phyloP scores from a whole-genome alignment of 768 basidiomycete species.

The Phanerochaete carnosa region DNA sequence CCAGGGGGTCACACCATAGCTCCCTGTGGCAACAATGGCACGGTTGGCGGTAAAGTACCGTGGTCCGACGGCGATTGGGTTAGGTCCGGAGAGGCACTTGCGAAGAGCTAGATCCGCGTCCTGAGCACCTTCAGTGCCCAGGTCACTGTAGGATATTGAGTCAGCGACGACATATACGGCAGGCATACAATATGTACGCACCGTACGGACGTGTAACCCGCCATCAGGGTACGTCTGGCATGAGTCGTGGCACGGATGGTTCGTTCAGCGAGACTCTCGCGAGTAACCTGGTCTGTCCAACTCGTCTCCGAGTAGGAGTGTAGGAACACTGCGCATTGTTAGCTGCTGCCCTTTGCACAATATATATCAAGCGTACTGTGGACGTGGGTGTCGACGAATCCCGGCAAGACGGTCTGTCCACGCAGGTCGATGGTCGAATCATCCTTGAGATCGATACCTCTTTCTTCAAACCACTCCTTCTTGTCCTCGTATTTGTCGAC shows the following conservation, averaged over 20 bases:
- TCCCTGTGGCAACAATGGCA: slow-evolving; percentile 59
- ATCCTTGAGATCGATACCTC: slow-evolving; percentile 6
- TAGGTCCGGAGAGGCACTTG: slow-evolving; percentile 46
- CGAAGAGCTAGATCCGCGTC: slow-evolving; percentile 59
- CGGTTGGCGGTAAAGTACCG: slow-evolving; percentile 58
- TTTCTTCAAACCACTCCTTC: neutral
- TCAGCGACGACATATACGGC: neutral
- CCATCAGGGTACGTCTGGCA: slow-evolving; percentile 52
- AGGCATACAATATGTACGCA: slow-evolving; percentile 17
- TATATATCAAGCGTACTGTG: slow-evolving; percentile 37
- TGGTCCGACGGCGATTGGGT: slow-evolving; percentile 55
- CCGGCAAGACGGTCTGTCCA: slow-evolving; percentile 48
- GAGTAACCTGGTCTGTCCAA: slow-evolving; percentile 61
- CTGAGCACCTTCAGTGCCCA: slow-evolving; percentile 66
- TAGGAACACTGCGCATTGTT: slow-evolving; percentile 44
- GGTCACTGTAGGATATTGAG: slow-evolving; percentile 39
- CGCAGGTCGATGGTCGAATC: slow-evolving; percentile 39
- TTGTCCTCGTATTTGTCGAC: slow-evolving; percentile 24
- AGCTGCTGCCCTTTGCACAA: neutral
- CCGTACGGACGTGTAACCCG: slow-evolving; percentile 65
- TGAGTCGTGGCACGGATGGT: slow-evolving; percentile 60
- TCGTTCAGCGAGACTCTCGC: slow-evolving; percentile 55
- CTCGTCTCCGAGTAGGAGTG: slow-evolving; percentile 57
- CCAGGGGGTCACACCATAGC: slow-evolving; percentile 42
- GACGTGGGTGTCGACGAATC: slow-evolving; percentile 56